These are phyloP conservation scores for Pestalotiopsis sp. DNA, from an alignment of 2,329 filamentous ascomycete genomes.

Conservation along the genomic window DNA sequence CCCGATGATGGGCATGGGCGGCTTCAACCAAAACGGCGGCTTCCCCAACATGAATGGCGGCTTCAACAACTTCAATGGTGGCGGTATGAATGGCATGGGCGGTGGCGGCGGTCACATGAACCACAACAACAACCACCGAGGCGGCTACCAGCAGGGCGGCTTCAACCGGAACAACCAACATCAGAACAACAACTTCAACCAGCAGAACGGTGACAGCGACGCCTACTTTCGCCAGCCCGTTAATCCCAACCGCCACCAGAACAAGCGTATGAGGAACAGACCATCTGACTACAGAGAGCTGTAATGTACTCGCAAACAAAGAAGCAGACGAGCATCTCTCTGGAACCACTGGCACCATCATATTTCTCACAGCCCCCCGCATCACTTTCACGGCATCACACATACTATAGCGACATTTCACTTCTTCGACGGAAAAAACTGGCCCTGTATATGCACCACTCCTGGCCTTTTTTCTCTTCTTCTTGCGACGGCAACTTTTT, in stretches of 20 bases:
- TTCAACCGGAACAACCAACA: conserved; percentile 20
- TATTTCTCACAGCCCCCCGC: background rate
- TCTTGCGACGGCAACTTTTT: background rate
- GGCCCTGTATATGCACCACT: background rate
- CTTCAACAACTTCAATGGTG: conserved; percentile 36
- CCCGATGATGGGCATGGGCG: conserved; percentile 43
- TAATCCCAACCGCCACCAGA: conserved; percentile 89
- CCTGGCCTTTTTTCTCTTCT: background rate
- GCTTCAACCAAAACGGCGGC: conserved; percentile 37
- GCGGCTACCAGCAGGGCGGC: conserved; percentile 26
- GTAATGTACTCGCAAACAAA: conserved; percentile 37
- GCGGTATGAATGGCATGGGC: conserved; percentile 36
- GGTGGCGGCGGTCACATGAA: conserved; percentile 30
- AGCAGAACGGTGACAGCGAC: conserved; percentile 74
- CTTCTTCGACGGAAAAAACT: background rate
- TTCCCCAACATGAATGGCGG: conserved; percentile 28
- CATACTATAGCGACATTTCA: background rate
- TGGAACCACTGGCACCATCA: background rate
- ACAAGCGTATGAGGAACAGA: conserved; percentile 76
- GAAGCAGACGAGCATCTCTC: background rate
- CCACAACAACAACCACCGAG: conserved; percentile 27
- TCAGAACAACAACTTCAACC: conserved; percentile 39
- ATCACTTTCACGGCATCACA: background rate
- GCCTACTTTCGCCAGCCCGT: conserved; percentile 96
- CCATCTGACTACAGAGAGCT: conserved; percentile 92